These are phyloP conservation scores for Furcasterigmium sp. DNA, from an alignment of 2,329 filamentous ascomycete genomes.

Conservation along the genomic window DNA sequence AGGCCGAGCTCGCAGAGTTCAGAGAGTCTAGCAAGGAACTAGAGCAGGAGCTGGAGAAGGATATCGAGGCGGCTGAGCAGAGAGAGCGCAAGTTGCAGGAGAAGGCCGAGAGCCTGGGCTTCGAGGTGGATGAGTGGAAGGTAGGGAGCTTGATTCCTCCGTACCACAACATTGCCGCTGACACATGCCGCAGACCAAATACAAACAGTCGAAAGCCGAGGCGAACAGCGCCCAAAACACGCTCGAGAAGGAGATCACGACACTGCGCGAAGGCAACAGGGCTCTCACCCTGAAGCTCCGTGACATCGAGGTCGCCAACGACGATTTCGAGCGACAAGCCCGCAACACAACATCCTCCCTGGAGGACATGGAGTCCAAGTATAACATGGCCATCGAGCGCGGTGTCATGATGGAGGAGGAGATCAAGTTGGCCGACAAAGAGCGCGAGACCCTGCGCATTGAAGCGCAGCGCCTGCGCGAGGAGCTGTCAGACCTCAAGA, in stretches of 20 bases:
- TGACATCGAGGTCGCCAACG: conserved; percentile 96
- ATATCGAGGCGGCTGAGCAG: conserved; percentile 93
- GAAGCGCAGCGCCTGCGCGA: conserved; percentile 86
- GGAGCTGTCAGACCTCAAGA: conserved; percentile 87
- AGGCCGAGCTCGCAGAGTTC: conserved; percentile 88
- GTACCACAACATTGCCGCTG: conserved; percentile 2
- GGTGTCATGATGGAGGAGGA: conserved; percentile 93
- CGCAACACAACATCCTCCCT: conserved; percentile 92
- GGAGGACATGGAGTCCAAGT: conserved; percentile 95
- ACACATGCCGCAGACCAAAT: conserved; percentile 65
- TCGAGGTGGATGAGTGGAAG: conserved; percentile 98
- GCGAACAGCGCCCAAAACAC: conserved; percentile 76
- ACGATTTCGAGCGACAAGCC: conserved; percentile 95
- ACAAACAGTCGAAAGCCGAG: conserved; percentile 90
- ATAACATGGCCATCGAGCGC: conserved; percentile 89
- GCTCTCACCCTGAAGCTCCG: conserved; percentile 77
- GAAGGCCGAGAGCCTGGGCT: conserved; percentile 77
- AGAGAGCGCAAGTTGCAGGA: conserved; percentile 80
- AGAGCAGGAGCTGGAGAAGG: conserved; percentile 90
- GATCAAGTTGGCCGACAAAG: conserved; percentile 84
- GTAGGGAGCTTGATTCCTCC: conserved; percentile 39
- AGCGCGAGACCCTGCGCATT: conserved; percentile 83
- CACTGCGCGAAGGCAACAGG: conserved; percentile 77
- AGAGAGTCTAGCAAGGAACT: conserved; percentile 90
- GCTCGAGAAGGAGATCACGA: conserved; percentile 94